Conservation (phyloP, 2,329 filamentous ascomycete species). For the Cladophialophora carrionii region DNA sequence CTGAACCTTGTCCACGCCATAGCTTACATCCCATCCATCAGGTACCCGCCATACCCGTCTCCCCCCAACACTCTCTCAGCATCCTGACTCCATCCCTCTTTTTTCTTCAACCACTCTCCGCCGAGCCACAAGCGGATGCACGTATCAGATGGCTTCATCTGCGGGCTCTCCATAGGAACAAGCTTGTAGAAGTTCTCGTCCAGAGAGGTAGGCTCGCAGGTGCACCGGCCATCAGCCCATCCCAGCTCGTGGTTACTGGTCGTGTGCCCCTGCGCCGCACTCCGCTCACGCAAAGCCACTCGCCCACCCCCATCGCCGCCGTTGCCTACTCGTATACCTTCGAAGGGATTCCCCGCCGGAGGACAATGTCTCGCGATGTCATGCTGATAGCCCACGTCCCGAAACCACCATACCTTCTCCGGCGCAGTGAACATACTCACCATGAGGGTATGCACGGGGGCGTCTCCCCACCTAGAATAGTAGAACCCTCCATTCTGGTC, state of each 20-base stretch:
- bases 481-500: constrained; percentile 56
- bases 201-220: constrained; percentile 51
- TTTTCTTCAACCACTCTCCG: constrained; percentile 49
- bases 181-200: constrained; percentile 55
- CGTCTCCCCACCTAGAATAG: constrained; percentile 54
- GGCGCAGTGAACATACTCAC: constrained; percentile 59
- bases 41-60: constrained; percentile 52
- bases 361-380: constrained; percentile 49
- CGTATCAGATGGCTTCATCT: constrained; percentile 53
- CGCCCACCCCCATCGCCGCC: not conserved
- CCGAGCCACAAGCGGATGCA: constrained; percentile 53
- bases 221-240: constrained; percentile 39
- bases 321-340: not conserved
- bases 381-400: constrained; percentile 53
- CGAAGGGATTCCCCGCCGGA: constrained; percentile 5
- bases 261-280: not conserved
- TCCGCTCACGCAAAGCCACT: not conserved
- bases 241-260: not conserved
- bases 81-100: constrained; percentile 48
- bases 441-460: constrained; percentile 59
- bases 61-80: constrained; percentile 49
- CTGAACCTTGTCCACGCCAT: not conserved
- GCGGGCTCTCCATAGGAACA: constrained; percentile 53
- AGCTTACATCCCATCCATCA: constrained; percentile 24
- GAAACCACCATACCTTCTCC: constrained; percentile 57